Conservation (phyloP, 2,329 filamentous ascomycete species). For the Pleurostoma richardsiae region DNA sequence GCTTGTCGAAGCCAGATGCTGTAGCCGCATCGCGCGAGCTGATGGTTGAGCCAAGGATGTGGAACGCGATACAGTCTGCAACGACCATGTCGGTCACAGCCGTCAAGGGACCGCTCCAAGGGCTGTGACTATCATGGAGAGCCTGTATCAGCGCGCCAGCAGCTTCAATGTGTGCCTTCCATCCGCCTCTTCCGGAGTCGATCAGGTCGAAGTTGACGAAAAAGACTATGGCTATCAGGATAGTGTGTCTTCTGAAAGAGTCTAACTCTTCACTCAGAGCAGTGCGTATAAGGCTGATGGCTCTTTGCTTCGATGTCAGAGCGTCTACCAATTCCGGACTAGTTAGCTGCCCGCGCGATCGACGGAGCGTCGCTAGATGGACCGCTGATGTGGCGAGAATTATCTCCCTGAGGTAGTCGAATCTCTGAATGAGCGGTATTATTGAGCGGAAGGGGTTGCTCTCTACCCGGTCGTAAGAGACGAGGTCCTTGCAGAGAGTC, state of each 20-base stretch:
- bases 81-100: slow-evolving; percentile 37
- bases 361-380: slow-evolving; percentile 38
- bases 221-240: slow-evolving; percentile 41
- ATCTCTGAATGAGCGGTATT: slow-evolving; percentile 32
- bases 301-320: slow-evolving; percentile 38
- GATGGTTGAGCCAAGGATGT: slow-evolving; percentile 40
- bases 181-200: slow-evolving; percentile 13
- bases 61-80: slow-evolving; percentile 45
- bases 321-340: slow-evolving; percentile 32
- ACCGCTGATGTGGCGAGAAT: slow-evolving; percentile 43
- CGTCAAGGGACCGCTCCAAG: slow-evolving; percentile 17
- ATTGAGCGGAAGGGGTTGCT: slow-evolving; percentile 41
- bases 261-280: slow-evolving; percentile 30
- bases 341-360: slow-evolving; percentile 20
- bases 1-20: slow-evolving; percentile 26
- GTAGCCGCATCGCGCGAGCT: slow-evolving; percentile 15
- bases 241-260: slow-evolving; percentile 21
- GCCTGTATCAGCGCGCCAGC: slow-evolving; percentile 37
- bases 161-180: slow-evolving; percentile 33
- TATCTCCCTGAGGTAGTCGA: slow-evolving; percentile 39
- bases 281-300: slow-evolving; percentile 32
- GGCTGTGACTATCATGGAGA: slow-evolving; percentile 8
- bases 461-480: slow-evolving; percentile 36
- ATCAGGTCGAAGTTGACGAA: slow-evolving; percentile 46
- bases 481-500: slow-evolving; percentile 48